phyloP scores from a whole-genome alignment of 352 stramenopile genomes.

The Globisporangium paroecandrum region DNA sequence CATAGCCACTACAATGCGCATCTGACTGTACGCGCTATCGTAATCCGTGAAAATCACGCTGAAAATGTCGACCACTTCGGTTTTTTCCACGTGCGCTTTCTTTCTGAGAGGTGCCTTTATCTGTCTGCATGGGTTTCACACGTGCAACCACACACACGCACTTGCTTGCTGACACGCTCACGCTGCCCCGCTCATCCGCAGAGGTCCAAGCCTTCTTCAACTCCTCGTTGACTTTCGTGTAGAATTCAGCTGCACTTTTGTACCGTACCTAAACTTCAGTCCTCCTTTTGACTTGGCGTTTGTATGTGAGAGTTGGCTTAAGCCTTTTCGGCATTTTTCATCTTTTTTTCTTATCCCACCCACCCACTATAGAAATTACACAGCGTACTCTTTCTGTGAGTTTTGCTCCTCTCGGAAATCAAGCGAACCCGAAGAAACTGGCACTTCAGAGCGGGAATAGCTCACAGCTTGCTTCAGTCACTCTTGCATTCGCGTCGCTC shows the following conservation, averaged over 20 bases:
- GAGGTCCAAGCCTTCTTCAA: neutral
- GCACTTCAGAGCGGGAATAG: conserved; percentile 1
- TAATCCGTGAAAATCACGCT: neutral
- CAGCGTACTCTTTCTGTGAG: neutral
- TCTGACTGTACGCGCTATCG: neutral
- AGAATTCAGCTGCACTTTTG: neutral
- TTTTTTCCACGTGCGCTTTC: neutral
- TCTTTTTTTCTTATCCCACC: neutral
- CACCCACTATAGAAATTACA: neutral
- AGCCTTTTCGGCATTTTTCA: neutral
- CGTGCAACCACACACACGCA: too few relatives aligned
- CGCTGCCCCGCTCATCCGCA: neutral
- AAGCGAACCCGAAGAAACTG: neutral
- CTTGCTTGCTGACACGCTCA: too few relatives aligned
- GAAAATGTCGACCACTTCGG: neutral
- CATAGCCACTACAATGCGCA: neutral
- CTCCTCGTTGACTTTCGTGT: neutral
- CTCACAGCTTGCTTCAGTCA: neutral
- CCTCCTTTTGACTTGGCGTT: neutral
- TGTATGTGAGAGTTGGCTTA: neutral
- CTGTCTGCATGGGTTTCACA: too few relatives aligned
- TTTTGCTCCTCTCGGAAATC: neutral
- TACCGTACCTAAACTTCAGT: neutral
- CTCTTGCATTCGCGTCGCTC: neutral
- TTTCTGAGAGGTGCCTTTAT: neutral